Evolutionary conservation across 495 filamentous ascomycete genomes (phyloP).

Genomic region (Lentithecium fluviatile): DNA sequence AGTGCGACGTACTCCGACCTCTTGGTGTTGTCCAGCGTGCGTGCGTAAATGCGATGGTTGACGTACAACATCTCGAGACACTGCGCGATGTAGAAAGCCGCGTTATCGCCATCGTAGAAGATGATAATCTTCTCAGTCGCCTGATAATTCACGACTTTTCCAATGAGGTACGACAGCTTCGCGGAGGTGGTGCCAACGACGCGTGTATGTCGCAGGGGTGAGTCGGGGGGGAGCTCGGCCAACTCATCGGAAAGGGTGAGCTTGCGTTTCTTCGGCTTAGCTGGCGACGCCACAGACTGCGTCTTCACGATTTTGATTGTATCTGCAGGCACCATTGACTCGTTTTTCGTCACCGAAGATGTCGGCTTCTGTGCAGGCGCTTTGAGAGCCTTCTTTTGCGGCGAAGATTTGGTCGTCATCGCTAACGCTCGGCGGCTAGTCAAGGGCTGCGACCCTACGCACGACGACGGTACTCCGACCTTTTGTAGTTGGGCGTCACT

Average conservation of each 20-base stretch:
- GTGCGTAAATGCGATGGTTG: conserved; percentile 64
- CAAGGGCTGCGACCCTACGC: conserved; percentile 20
- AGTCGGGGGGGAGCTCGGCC: conserved; percentile 44
- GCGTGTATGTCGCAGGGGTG: conserved; percentile 58
- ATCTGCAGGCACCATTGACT: background rate
- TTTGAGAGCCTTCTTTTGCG: conserved; percentile 8
- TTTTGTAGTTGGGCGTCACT: conserved; percentile 29
- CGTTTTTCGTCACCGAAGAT: background rate
- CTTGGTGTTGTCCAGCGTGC: conserved; percentile 57
- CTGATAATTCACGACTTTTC: conserved; percentile 65
- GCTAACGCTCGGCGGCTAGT: conserved; percentile 2
- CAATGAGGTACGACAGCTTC: conserved; percentile 83
- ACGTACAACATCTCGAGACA: conserved; percentile 62
- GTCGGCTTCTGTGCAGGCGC: background rate
- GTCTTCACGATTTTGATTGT: background rate
- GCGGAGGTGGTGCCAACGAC: conserved; percentile 79
- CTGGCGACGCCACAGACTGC: background rate
- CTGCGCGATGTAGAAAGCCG: conserved; percentile 68
- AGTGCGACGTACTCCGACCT: conserved; percentile 70
- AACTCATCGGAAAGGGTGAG: conserved; percentile 23
- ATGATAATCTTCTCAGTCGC: conserved; percentile 80
- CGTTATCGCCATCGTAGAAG: conserved; percentile 87
- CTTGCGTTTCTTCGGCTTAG: conserved; percentile 25
- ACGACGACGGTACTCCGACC: conserved; percentile 39
- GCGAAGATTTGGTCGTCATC: conserved; percentile 1